Evolutionary conservation across 768 basidiomycete genomes (phyloP).

Genomic region (Coprinellus aureogranulatus): DNA sequence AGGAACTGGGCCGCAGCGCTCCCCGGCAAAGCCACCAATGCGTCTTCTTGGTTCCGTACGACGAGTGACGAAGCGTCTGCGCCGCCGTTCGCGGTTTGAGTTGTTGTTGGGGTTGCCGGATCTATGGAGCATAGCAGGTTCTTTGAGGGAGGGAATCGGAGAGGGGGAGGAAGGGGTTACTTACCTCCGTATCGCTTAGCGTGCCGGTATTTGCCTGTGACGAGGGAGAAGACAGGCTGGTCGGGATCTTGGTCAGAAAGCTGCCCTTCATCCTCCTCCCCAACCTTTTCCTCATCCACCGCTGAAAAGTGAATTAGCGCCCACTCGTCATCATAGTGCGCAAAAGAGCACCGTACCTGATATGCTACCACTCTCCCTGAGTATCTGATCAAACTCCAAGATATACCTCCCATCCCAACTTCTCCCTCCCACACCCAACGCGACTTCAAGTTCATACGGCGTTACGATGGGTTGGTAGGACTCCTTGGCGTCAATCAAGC

Average conservation of each 20-base stretch:
- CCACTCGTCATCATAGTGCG: neutral
- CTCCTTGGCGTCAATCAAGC: conserved; percentile 80
- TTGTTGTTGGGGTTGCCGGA: neutral
- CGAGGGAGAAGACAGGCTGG: conserved; percentile 78
- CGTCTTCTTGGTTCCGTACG: conserved; percentile 62
- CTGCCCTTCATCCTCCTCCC: conserved; percentile 24
- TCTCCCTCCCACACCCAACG: conserved; percentile 59
- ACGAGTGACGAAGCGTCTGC: conserved; percentile 41
- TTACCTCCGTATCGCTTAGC: conserved; percentile 60
- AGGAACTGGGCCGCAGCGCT: too few relatives aligned
- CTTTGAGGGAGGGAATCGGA: neutral
- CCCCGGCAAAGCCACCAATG: conserved; percentile 53
- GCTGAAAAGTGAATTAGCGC: neutral
- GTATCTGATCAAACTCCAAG: conserved; percentile 67
- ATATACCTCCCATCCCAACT: conserved; percentile 78
- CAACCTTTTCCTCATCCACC: conserved; percentile 12
- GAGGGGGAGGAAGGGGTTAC: neutral
- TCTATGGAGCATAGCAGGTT: conserved; percentile 3
- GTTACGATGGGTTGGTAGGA: conserved; percentile 90
- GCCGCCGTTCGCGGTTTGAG: neutral
- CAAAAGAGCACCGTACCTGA: neutral
- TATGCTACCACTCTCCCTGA: conserved; percentile 24
- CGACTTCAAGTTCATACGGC: conserved; percentile 85
- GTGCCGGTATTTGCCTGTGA: conserved; percentile 83
- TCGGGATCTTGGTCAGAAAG: conserved; percentile 72